Evolutionary conservation across 768 basidiomycete species (phyloP).

Genomic region (Piloderma croceum): DNA sequence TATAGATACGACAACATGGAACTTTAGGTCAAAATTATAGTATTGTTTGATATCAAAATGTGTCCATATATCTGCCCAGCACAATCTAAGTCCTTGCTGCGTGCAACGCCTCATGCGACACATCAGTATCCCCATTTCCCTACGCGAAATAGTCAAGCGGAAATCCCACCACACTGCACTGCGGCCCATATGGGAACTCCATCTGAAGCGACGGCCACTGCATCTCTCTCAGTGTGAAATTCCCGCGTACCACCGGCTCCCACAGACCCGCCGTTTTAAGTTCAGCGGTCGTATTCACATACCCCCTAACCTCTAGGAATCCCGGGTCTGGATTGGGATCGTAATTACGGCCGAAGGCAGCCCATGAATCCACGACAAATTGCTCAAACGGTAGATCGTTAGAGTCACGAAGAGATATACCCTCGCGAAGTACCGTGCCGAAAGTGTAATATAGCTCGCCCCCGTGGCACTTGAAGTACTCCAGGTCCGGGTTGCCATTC

Average conservation of each 20-base stretch:
- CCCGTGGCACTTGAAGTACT: slow-evolving; percentile 42
- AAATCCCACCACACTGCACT: slow-evolving; percentile 35
- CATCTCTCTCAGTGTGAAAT: slow-evolving; percentile 28
- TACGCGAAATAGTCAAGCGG: no score
- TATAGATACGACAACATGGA: no score
- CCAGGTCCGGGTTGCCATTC: slow-evolving; percentile 39
- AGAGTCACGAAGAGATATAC: slow-evolving; percentile 39
- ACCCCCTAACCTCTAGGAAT: slow-evolving; percentile 40
- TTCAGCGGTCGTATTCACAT: slow-evolving; percentile 27
- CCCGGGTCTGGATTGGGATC: slow-evolving; percentile 40
- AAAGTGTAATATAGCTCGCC: slow-evolving; percentile 29
- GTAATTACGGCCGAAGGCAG: slow-evolving; percentile 40
- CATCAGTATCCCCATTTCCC: no score
- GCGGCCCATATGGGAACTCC: slow-evolving; percentile 29
- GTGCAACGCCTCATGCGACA: no score
- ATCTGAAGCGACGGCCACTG: slow-evolving; percentile 28
- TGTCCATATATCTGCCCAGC: no score
- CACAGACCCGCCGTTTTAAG: slow-evolving; percentile 28
- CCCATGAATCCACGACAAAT: slow-evolving; percentile 40
- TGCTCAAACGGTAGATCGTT: slow-evolving; percentile 42
- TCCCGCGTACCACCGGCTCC: slow-evolving; percentile 27
- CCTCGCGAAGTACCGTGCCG: slow-evolving; percentile 32
- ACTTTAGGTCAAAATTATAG: no score
- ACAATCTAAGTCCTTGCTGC: no score
- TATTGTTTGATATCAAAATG: no score